Percentiles rank a stretch among this genome's conserved stretches.
phyloP scores from a whole-genome alignment of 345 rosid species.

The Ceriops tagal region DNA sequence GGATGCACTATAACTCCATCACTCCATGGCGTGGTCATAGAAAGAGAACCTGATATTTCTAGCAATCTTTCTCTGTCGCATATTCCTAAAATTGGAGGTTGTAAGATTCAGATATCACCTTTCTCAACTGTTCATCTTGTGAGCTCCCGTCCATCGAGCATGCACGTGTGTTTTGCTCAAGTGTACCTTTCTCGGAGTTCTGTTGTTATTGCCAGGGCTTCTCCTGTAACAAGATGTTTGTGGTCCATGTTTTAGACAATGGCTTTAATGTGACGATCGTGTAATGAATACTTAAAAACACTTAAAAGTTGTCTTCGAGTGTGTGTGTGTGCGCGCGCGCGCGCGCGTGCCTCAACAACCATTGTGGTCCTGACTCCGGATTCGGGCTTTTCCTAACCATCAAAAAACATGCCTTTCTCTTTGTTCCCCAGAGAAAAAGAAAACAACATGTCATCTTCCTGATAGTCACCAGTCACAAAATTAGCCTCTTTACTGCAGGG shows the following conservation, averaged over 20 bases:
- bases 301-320: background rate
- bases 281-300: background rate
- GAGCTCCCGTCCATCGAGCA: background rate
- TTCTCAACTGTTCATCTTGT: too few species aligned
- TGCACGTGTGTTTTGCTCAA: background rate
- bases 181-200: background rate
- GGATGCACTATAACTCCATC: too few species aligned
- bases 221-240: background rate
- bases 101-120: too few species aligned
- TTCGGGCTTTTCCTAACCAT: background rate
- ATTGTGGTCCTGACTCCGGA: constrained; percentile 4
- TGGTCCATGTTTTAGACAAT: background rate
- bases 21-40: too few species aligned
- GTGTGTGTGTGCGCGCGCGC: background rate
- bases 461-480: too few species aligned
- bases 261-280: background rate
- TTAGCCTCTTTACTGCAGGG: too few species aligned
- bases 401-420: background rate
- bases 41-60: too few species aligned
- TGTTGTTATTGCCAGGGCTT: background rate
- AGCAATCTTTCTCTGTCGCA: too few species aligned
- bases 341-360: background rate
- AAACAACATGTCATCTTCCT: too few species aligned
- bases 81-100: too few species aligned
- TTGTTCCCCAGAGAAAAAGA: too few species aligned